Evolutionary conservation across 139 green algal genomes (phyloP).

Genomic region (Diplosphaera chodatii): DNA sequence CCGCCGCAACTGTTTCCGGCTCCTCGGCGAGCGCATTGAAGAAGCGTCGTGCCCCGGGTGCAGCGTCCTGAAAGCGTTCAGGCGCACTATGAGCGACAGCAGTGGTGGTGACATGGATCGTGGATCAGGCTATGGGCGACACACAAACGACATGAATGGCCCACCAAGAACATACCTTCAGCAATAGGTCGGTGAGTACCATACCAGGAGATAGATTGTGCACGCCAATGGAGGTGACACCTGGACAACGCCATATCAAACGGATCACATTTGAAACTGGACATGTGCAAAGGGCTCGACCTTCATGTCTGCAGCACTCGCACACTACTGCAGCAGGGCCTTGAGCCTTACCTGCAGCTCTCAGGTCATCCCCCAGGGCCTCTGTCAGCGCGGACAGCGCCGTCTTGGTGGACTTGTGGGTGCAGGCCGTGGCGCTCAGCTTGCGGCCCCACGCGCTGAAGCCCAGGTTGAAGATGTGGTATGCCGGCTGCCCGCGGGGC

Average conservation of each 20-base stretch:
- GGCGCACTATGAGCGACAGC: too few species aligned
- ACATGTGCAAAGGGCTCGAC: too few species aligned
- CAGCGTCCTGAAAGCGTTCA: conserved; percentile 28
- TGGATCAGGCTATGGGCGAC: too few species aligned
- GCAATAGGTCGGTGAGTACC: conserved; percentile 60
- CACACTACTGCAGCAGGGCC: too few species aligned
- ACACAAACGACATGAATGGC: too few species aligned
- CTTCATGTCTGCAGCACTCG: too few species aligned
- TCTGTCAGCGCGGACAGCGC: conserved; percentile 48
- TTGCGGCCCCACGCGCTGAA: conserved; percentile 19
- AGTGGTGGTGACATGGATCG: too few species aligned
- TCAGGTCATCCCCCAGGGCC: conserved; percentile 40
- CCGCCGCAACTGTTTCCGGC: conserved; percentile 54
- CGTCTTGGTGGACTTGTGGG: conserved; percentile 57
- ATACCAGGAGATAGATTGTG: conserved; percentile 63
- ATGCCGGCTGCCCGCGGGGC: neutral
- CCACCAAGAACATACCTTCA: too few species aligned
- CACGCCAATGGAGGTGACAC: conserved; percentile 37
- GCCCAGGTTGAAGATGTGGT: conserved; percentile 37
- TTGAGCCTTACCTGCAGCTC: neutral
- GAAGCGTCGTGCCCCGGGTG: conserved; percentile 43
- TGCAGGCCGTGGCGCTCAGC: conserved; percentile 33
- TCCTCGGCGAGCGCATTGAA: conserved; percentile 68
- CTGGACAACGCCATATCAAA: conserved; percentile 1
- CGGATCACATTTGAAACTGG: too few species aligned